phyloP scores from a whole-genome alignment of 2,329 filamentous ascomycete genomes.

The Monascus ruber region DNA sequence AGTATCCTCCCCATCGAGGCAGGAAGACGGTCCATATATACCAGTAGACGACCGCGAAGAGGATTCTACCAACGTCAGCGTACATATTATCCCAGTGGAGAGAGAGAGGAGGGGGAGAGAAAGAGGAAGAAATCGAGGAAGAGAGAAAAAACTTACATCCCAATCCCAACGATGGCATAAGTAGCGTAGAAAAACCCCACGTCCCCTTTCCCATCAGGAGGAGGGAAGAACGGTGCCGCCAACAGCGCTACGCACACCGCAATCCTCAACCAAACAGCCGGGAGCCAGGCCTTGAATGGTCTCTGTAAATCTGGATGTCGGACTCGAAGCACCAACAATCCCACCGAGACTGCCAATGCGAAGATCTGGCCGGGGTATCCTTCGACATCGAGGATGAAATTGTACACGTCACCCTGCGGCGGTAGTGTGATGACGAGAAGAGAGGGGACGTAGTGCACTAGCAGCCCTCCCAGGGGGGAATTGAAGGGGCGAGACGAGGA shows the following conservation, averaged over 20 bases:
- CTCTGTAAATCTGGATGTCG: conserved; percentile 49
- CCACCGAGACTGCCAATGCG: conserved; percentile 45
- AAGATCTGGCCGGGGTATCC: conserved; percentile 56
- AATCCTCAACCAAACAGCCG: conserved; percentile 47
- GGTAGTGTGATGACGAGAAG: conserved; percentile 55
- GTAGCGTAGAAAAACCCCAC: conserved; percentile 41
- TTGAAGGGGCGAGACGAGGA: conserved; percentile 57
- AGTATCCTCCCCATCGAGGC: conserved; percentile 49
- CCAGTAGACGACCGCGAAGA: conserved; percentile 55
- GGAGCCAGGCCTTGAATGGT: conserved; percentile 55
- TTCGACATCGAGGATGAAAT: conserved; percentile 62
- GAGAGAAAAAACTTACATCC: conserved; percentile 24
- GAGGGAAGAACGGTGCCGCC: conserved; percentile 52
- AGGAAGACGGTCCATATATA: conserved; percentile 53
- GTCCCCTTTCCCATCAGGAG: conserved; percentile 36
- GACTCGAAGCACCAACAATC: conserved; percentile 50
- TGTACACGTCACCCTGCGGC: conserved; percentile 55
- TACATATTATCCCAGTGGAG: not conserved
- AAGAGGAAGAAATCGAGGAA: not conserved
- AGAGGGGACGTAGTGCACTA: conserved; percentile 59
- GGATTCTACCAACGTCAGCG: conserved; percentile 34
- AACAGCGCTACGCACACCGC: conserved; percentile 44
- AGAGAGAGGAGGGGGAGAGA: too few relatives aligned
- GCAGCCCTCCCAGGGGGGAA: conserved; percentile 54
- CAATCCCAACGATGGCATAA: conserved; percentile 42